Percentiles rank a stretch among this genome's conserved stretches.
Conservation (phyloP, 139 green algal genomes). For the Chlorella sp. region DNA sequence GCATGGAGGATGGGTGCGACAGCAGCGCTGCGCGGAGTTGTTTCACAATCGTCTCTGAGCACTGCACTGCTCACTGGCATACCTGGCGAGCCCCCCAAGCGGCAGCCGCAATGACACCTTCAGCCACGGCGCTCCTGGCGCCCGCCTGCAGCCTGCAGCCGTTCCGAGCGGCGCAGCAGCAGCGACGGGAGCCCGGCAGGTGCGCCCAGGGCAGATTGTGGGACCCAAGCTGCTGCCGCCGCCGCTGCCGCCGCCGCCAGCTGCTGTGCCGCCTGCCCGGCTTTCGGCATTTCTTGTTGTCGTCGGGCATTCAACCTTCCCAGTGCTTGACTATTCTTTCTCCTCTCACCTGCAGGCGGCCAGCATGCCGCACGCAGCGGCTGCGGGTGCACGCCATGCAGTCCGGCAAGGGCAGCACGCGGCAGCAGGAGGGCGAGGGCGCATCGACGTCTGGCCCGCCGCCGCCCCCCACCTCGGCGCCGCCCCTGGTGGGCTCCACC, state of each 20-base stretch:
- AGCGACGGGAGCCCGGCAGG: not conserved
- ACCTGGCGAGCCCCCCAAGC: not conserved
- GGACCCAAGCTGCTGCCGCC: not conserved
- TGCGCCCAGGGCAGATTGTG: too few relatives aligned
- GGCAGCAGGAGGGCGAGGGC: conserved; percentile 7
- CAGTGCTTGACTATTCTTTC: not conserved
- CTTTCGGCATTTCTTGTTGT: not conserved
- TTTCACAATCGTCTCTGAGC: too few relatives aligned
- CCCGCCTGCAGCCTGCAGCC: not conserved
- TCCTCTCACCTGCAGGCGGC: not conserved
- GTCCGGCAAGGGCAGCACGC: conserved; percentile 14
- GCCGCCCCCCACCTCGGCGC: conserved; percentile 1
- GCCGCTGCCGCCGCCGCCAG: not conserved
- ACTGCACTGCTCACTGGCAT: too few relatives aligned
- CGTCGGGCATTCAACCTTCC: too few relatives aligned
- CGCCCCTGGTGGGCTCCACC: conserved; percentile 1
- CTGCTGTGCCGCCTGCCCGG: not conserved
- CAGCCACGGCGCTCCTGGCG: not conserved
- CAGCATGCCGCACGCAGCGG: not conserved
- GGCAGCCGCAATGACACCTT: not conserved
- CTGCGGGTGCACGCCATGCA: conserved; percentile 8
- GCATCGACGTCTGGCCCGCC: not conserved
- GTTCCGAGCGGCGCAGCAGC: not conserved
- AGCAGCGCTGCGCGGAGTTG: too few relatives aligned
- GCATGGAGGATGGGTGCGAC: too few relatives aligned